These are phyloP conservation scores for Paecilomyces variotii DNA, from an alignment of 2,329 filamentous ascomycete species.

Conservation along the genomic window DNA sequence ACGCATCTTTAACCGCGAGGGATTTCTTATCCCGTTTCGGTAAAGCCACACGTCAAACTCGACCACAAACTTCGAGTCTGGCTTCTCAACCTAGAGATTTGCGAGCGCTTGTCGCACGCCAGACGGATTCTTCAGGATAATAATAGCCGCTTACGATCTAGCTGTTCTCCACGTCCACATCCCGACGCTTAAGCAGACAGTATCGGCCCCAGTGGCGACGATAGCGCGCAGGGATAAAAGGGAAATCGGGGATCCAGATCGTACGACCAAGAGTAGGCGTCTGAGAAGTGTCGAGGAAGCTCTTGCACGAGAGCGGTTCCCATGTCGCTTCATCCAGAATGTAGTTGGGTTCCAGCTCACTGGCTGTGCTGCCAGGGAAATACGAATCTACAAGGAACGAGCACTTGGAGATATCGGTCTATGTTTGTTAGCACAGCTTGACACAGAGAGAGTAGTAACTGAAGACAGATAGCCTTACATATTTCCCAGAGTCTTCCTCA, in stretches of 20 bases:
- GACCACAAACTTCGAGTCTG: neutral
- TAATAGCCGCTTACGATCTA: neutral
- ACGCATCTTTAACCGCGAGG: slow-evolving; percentile 13
- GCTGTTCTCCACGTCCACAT: neutral
- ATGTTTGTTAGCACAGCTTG: slow-evolving; percentile 9
- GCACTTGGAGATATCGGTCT: slow-evolving; percentile 65
- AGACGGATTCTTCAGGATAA: neutral
- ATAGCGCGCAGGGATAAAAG: slow-evolving; percentile 60
- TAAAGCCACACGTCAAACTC: slow-evolving; percentile 14
- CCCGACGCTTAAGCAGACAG: slow-evolving; percentile 64
- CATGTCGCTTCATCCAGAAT: slow-evolving; percentile 65
- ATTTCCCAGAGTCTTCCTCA: slow-evolving; percentile 77
- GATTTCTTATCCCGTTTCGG: slow-evolving; percentile 31
- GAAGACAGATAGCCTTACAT: slow-evolving; percentile 45
- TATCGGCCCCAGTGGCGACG: slow-evolving; percentile 79
- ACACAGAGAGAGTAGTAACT: neutral
- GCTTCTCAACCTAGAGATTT: neutral
- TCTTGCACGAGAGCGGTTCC: slow-evolving; percentile 66
- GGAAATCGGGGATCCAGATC: slow-evolving; percentile 70
- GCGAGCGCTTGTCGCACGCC: neutral
- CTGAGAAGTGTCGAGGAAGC: slow-evolving; percentile 70
- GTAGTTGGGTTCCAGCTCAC: slow-evolving; percentile 72
- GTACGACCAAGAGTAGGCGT: slow-evolving; percentile 68
- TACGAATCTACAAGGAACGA: slow-evolving; percentile 82
- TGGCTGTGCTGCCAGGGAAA: slow-evolving; percentile 53